Evolutionary conservation across 495 filamentous ascomycete species (phyloP), one percentile per base, ranked within the genome.

Genomic region (Poronia punctata): DNA sequence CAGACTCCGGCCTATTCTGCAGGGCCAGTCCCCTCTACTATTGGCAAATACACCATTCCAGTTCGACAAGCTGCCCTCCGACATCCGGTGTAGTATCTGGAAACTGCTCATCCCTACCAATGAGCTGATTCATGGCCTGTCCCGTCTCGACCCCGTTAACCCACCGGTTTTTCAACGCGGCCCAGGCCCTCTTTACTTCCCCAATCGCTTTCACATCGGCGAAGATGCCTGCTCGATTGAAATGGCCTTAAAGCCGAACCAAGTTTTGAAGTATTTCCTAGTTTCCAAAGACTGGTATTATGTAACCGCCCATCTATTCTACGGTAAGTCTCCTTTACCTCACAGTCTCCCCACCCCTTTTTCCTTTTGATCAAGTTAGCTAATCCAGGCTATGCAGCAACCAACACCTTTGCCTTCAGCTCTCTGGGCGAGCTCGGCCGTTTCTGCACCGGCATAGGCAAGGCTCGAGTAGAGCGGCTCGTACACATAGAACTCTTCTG

Each of bases 351-450:
- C n/a, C 19, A 3, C 8, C 16, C 11, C 23, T 19, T n/a, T n/a
- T n/a, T 20, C 5, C 7, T 2, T 6, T 27, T 33, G 4, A 0
- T 34, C 14, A 7, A 5, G 18, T 16, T 9, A 10, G 12, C 35
- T 45, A 39, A 45, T 23, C 1, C 22, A 3, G 0, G 27, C 10
- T 27, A n/a, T n/a, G n/a, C n/a, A 45, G 43, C 26, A 16, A 33
- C 56, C 0, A 71, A 71, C 36, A 67, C 65, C 0, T 71, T 71
- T 16, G 62, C 63, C 0, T 69, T 71, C 33, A 68, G 64, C 7
- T 62, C 56, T 2, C 49, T 71, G 0, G 67, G 67, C 3, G 66
- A 71, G 35, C 57, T 61, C 18, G 45, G 48, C 6, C 57, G 63
- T 3, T 71, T 71, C 35, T 53, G 51, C 25, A 40, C 53, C 6